Conservation (phyloP, 169 alveolate species). For the Eimeria tenella region DNA sequence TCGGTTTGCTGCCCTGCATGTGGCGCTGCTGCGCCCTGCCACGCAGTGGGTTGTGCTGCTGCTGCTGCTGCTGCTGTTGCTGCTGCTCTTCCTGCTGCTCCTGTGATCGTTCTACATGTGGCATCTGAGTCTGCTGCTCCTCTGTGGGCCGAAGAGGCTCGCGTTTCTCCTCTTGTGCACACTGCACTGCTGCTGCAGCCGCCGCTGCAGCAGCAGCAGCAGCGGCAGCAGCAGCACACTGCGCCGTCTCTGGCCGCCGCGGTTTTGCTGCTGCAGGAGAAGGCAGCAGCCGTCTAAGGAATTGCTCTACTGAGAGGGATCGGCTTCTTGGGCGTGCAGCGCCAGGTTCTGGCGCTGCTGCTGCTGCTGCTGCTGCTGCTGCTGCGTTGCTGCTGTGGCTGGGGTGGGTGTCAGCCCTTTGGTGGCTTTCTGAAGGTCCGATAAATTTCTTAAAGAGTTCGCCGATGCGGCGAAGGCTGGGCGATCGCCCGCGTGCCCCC, state of each 20-base stretch:
- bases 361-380: slow-evolving; percentile 32
- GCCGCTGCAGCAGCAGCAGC: slow-evolving; percentile 10
- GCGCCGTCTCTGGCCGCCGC: not conserved
- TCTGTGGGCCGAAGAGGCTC: not conserved
- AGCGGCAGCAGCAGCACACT: slow-evolving; percentile 8
- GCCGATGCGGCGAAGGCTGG: slow-evolving; percentile 45
- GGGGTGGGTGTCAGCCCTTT: not conserved
- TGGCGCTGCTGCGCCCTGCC: slow-evolving; percentile 24
- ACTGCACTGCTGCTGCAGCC: not conserved
- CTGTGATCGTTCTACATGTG: no score
- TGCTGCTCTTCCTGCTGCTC: slow-evolving; percentile 19
- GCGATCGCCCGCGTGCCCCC: slow-evolving; percentile 29
- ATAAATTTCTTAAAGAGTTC: slow-evolving; percentile 30
- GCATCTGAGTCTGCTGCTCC: no score
- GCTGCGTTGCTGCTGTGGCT: slow-evolving; percentile 25
- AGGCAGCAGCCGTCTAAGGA: slow-evolving; percentile 18
- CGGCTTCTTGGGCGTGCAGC: not conserved
- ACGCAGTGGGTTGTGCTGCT: not conserved
- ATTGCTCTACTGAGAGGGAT: slow-evolving; percentile 25
- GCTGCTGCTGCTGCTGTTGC: not conserved
- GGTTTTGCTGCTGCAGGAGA: slow-evolving; percentile 17
- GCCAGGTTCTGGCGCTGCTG: not conserved
- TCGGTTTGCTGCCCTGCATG: not conserved
- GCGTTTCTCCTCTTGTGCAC: not conserved
- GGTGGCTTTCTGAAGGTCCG: not conserved